These are phyloP conservation scores for Eucalyptus curtisii DNA, from an alignment of 345 rosid genomes.

Conservation along the genomic window DNA sequence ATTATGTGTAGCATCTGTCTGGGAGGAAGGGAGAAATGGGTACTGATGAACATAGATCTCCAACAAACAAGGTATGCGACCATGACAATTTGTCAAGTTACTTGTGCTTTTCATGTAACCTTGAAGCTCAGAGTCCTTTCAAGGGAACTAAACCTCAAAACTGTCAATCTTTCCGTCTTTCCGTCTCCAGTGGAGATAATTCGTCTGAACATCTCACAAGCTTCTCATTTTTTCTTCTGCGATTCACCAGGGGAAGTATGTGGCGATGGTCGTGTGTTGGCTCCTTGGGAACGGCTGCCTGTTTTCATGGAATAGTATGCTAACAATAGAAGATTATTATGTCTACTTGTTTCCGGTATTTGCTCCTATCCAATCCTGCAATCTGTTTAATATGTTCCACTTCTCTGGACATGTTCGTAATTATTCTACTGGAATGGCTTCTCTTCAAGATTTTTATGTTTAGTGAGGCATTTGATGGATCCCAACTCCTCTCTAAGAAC, in stretches of 20 bases:
- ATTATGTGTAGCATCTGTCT: not conserved
- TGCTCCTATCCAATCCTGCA: not conserved
- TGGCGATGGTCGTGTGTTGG: constrained; percentile 66
- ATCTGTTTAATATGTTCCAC: not conserved
- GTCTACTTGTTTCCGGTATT: constrained; percentile 50
- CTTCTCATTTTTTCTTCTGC: not conserved
- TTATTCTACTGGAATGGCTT: not conserved
- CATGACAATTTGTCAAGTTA: not conserved
- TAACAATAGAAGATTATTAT: constrained; percentile 70
- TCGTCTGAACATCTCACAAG: not conserved
- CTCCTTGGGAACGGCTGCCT: constrained; percentile 77
- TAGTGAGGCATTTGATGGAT: not conserved
- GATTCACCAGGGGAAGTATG: constrained; percentile 43
- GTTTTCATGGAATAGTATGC: constrained; percentile 78
- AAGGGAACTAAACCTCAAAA: not conserved
- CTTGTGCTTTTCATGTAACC: not conserved
- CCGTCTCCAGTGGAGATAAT: rapidly evolving
- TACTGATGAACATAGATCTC: not conserved
- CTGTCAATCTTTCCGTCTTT: not conserved
- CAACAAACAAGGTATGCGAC: not conserved
- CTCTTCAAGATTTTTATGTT: not conserved
- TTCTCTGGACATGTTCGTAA: not conserved
- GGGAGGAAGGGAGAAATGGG: not conserved
- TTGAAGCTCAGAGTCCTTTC: rapidly evolving
- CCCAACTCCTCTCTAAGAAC: not conserved